Evolutionary conservation across 2,329 filamentous ascomycete genomes (phyloP).

Genomic region (Proliferodiscus dingleyae): DNA sequence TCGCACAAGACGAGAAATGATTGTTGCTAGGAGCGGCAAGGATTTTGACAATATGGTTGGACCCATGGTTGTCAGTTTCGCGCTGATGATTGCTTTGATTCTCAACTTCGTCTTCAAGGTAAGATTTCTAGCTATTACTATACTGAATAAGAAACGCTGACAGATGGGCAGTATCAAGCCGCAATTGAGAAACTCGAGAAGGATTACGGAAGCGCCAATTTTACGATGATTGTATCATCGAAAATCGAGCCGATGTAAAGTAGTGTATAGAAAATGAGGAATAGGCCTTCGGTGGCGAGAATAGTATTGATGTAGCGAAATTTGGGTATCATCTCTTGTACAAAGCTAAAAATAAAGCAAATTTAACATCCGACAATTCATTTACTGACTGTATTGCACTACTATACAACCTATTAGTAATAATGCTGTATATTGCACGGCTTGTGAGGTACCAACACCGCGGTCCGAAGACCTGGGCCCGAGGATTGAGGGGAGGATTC

Average conservation of each 20-base stretch:
- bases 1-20: conserved; percentile 69
- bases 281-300: neutral
- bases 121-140: conserved; percentile 11
- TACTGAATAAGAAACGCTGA: conserved; percentile 8
- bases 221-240: conserved; percentile 1
- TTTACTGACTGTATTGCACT: too few relatives aligned
- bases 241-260: conserved; percentile 16
- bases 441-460: too few relatives aligned
- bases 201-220: conserved; percentile 8
- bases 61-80: conserved; percentile 75
- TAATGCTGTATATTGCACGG: too few relatives aligned
- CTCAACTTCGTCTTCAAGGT: conserved; percentile 89
- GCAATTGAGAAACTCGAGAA: conserved; percentile 17
- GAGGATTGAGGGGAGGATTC: too few relatives aligned
- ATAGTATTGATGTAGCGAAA: neutral
- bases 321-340: neutral
- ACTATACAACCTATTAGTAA: too few relatives aligned
- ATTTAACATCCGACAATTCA: too few relatives aligned
- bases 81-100: conserved; percentile 71
- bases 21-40: conserved; percentile 77
- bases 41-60: conserved; percentile 90
- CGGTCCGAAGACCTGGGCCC: too few relatives aligned
- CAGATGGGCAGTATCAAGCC: conserved; percentile 19
- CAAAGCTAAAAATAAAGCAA: too few relatives aligned
- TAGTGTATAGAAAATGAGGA: neutral